Evolutionary conservation across 2,329 filamentous ascomycete species (phyloP).

Genomic region (Aspergillus fischeri): DNA sequence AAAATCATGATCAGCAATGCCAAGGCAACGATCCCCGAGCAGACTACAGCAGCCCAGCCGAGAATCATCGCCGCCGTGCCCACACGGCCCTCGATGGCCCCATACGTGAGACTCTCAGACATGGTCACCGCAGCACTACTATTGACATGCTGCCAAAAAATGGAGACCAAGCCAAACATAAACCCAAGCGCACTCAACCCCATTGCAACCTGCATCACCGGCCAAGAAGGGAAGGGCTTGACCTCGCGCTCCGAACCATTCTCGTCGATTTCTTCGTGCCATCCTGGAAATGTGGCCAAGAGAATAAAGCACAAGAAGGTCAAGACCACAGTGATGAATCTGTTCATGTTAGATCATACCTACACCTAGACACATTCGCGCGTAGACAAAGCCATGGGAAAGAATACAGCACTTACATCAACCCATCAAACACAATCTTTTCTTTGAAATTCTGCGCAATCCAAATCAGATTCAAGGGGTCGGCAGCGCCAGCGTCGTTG

Average conservation of each 20-base stretch:
- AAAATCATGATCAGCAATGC: slow-evolving; percentile 5
- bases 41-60: slow-evolving; percentile 11
- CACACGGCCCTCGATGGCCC: slow-evolving; percentile 8
- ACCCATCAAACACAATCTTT: slow-evolving; percentile 12
- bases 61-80: slow-evolving; percentile 11
- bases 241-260: slow-evolving; percentile 1
- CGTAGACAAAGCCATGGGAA: not conserved
- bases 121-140: slow-evolving; percentile 8
- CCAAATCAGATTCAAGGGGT: slow-evolving; percentile 14
- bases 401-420: slow-evolving; percentile 8
- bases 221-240: slow-evolving; percentile 7
- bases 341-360: not conserved
- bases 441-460: slow-evolving; percentile 14
- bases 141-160: slow-evolving; percentile 15
- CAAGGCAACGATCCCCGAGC: not conserved
- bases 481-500: not conserved
- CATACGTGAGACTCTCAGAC: slow-evolving; percentile 10
- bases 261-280: slow-evolving; percentile 4
- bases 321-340: slow-evolving; percentile 1
- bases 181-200: not conserved
- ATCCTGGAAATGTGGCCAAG: slow-evolving; percentile 8
- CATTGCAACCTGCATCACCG: not conserved
- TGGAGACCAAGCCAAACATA: slow-evolving; percentile 8
- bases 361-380: no score
- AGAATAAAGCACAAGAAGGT: not conserved